phyloP scores from a whole-genome alignment of 306 rosid genomes.

The Fagus crenata region DNA sequence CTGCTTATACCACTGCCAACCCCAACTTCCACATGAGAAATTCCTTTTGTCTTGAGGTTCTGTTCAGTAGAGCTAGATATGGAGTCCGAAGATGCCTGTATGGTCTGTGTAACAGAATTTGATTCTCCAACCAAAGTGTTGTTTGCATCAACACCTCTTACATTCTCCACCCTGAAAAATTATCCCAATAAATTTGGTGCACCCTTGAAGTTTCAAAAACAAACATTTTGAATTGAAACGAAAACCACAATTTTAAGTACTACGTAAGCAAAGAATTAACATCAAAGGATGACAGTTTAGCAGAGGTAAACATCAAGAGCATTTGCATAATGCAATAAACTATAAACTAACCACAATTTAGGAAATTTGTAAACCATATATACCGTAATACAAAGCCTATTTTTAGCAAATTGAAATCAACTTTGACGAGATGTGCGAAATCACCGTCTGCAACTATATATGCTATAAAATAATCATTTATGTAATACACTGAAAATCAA shows the following conservation, averaged over 20 bases:
- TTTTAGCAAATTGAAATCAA: not conserved
- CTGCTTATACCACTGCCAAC: conserved; percentile 34
- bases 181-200: conserved; percentile 22
- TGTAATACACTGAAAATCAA: not conserved
- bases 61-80: conserved; percentile 45
- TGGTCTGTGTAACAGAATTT: conserved; percentile 35
- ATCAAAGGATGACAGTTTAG: conserved; percentile 9
- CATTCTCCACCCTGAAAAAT: conserved; percentile 50
- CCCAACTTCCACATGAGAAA: conserved; percentile 40
- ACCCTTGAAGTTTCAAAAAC: conserved; percentile 7
- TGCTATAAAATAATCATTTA: not conserved
- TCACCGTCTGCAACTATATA: not conserved
- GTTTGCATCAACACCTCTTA: conserved; percentile 29
- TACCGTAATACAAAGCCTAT: not conserved
- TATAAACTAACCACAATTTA: not conserved
- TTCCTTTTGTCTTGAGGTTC: conserved; percentile 41
- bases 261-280: conserved; percentile 3
- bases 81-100: conserved; percentile 44
- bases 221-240: not conserved
- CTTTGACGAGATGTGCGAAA: not conserved
- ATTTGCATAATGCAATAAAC: conserved; percentile 17
- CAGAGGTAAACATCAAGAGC: conserved; percentile 1
- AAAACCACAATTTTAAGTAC: conserved; percentile 11
- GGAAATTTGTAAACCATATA: conserved; percentile 2
- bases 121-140: conserved; percentile 42